These are phyloP conservation scores for Obelidium mucronatum DNA, from an alignment of 192 early-diverging fungal species.

Conservation along the genomic window DNA sequence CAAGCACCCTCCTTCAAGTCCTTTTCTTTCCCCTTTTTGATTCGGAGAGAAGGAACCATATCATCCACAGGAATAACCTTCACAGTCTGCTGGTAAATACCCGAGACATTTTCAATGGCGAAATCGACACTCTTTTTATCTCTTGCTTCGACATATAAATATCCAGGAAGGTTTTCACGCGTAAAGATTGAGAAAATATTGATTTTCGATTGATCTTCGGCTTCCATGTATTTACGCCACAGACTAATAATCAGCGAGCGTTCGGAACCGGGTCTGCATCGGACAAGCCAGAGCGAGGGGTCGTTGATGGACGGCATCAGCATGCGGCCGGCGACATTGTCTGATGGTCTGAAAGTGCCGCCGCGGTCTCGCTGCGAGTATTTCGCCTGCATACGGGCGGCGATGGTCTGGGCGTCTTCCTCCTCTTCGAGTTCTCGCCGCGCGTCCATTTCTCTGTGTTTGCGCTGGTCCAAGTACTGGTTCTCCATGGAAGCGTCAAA, in stretches of 20 bases:
- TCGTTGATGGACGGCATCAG: slow-evolving; percentile 86
- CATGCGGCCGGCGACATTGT: slow-evolving; percentile 77
- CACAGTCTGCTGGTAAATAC: slow-evolving; percentile 73
- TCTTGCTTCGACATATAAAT: slow-evolving; percentile 91
- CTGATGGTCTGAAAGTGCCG: slow-evolving; percentile 32
- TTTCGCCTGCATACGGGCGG: slow-evolving; percentile 72
- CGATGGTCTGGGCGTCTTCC: slow-evolving; percentile 84
- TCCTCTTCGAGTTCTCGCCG: slow-evolving; percentile 70
- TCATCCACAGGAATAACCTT: slow-evolving; percentile 89
- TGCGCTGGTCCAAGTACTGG: slow-evolving; percentile 53
- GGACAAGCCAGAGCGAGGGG: slow-evolving; percentile 91
- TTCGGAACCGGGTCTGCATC: slow-evolving; percentile 88
- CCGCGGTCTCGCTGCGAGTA: slow-evolving; percentile 68
- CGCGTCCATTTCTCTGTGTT: slow-evolving; percentile 75
- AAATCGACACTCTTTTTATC: slow-evolving; percentile 80
- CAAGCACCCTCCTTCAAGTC: slow-evolving; percentile 76
- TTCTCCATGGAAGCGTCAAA: slow-evolving; percentile 77
- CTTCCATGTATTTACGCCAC: slow-evolving; percentile 78
- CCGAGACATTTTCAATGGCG: slow-evolving; percentile 78
- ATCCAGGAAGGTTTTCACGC: slow-evolving; percentile 85
- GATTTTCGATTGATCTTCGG: slow-evolving; percentile 65
- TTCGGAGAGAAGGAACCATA: slow-evolving; percentile 87
- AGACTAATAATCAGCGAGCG: slow-evolving; percentile 82
- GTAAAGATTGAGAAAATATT: slow-evolving; percentile 84
- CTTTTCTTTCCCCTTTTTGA: slow-evolving; percentile 69